Evolutionary conservation across 2,329 filamentous ascomycete genomes (phyloP).

Genomic region (Alternaria sp.): DNA sequence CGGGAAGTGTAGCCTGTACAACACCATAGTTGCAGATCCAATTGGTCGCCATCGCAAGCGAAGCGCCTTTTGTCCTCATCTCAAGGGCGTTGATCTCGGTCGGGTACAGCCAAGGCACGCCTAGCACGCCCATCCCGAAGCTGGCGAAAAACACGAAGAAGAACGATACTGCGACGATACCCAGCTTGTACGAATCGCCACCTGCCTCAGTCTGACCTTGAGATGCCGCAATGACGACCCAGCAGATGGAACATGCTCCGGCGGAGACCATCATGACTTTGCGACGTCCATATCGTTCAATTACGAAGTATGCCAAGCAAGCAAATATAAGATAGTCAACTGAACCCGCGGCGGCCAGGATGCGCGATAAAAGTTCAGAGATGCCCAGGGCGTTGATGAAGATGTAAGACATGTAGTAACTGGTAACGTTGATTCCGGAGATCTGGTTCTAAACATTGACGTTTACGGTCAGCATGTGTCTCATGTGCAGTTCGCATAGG

Average conservation of each 20-base stretch:
- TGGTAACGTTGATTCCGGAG: constrained; percentile 45
- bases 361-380: constrained; percentile 45
- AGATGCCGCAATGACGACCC: constrained; percentile 58
- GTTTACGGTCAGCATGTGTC: too few species aligned
- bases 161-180: constrained; percentile 60
- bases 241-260: constrained; percentile 60
- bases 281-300: constrained; percentile 60
- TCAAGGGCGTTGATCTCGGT: constrained; percentile 49
- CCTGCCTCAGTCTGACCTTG: constrained; percentile 54
- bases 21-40: constrained; percentile 49
- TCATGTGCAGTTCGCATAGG: too few species aligned
- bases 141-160: constrained; percentile 49
- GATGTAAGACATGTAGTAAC: constrained; percentile 55
- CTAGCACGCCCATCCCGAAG: constrained; percentile 49
- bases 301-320: constrained; percentile 56
- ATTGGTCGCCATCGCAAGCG: constrained; percentile 45
- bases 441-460: constrained; percentile 49
- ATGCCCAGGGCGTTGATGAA: constrained; percentile 54
- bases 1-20: constrained; percentile 46
- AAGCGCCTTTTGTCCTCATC: constrained; percentile 49
- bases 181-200: constrained; percentile 55
- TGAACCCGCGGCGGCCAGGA: constrained; percentile 56
- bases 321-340: constrained; percentile 59
- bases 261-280: constrained; percentile 60
- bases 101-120: constrained; percentile 50